Evolutionary conservation across 1,284 basidiomycete genomes (phyloP), one percentile per base, ranked within the genome.

Genomic region (Meripilus lineatus): DNA sequence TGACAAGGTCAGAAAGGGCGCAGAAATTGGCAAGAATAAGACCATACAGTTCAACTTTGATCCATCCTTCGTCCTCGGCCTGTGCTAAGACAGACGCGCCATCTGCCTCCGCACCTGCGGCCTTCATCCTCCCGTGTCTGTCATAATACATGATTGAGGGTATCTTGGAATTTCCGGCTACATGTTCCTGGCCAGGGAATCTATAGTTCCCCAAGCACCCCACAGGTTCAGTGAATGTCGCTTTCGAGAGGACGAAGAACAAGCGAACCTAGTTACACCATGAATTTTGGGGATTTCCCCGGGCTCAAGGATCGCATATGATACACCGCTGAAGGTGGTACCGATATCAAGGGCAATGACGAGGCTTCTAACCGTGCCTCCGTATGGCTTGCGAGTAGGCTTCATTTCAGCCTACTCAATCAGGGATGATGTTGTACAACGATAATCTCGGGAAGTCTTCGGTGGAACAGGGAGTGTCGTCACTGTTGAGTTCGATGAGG

Each of bases 81-180:
- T 77, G 69, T 8, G 77, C 74, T 21, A 70, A 50, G 40, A 77
- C 68, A n/a, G 75, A 68, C 15, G 71, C 70, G 33, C 65, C 73
- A 34, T 87, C 84, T 40, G 84, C 79, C 58, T 88, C 84, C 45
- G 85, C 84, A 14, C 85, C 86, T 15, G 81, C 83, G 36, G 76
- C 81, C 63, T 74, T 75, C 67, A 87, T 71, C 47, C 63, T 67
- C 10, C 84, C 84, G 37, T 69, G 55, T 49, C 63, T 66, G 56
- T 87, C 81, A 52, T 88, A 88, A 59, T 79, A 86, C 61, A 87
- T 72, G 21, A 84, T 62, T 20, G 85, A 79, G 35, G 86, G 84
- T 55, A 89, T 87, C 67, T 89, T 89, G 46, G 81, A 79, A 60
- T 86, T 87, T 38, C 86, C 85, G n/a, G 79, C 84, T 41, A 84